phyloP scores from a whole-genome alignment of 768 basidiomycete genomes.

The Boletellus ananiceps region DNA sequence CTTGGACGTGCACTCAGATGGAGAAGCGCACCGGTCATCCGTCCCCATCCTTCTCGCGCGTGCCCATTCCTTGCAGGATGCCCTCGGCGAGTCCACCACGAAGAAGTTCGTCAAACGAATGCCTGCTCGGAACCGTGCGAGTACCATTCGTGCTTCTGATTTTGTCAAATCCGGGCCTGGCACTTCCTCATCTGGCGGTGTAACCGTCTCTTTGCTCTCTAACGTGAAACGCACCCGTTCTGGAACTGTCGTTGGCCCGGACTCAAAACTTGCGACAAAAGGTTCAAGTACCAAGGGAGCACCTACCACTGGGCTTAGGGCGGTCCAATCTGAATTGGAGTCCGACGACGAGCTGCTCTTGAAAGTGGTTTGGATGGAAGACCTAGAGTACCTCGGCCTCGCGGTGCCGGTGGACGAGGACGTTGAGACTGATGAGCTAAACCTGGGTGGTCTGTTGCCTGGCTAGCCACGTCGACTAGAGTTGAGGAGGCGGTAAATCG shows the following conservation, averaged over 20 bases:
- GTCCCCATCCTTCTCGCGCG: conserved; percentile 4
- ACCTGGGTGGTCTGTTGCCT: conserved; percentile 15
- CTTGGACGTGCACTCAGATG: conserved; percentile 7
- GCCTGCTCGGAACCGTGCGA: conserved; percentile 38
- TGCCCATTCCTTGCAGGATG: conserved; percentile 22
- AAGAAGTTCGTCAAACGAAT: conserved; percentile 11
- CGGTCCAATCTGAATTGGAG: conserved; percentile 11
- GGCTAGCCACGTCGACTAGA: conserved; percentile 5
- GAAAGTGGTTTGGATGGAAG: conserved; percentile 20
- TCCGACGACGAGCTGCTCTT: conserved; percentile 26
- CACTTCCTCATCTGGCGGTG: conserved; percentile 2
- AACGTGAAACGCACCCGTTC: conserved; percentile 43
- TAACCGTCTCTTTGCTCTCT: background rate
- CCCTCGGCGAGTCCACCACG: conserved; percentile 1
- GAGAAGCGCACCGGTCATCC: conserved; percentile 1
- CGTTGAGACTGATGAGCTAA: conserved; percentile 26
- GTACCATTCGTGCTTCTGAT: conserved; percentile 50
- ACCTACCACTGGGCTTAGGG: background rate
- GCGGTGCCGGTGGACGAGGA: conserved; percentile 2
- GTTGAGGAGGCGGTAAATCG: conserved; percentile 8
- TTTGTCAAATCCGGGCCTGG: conserved; percentile 21
- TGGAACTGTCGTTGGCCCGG: conserved; percentile 41
- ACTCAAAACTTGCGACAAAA: conserved; percentile 21
- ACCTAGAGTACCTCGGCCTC: conserved; percentile 19
- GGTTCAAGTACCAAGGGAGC: background rate